Base-by-base conservation (phyloP, 2,329 filamentous ascomycete genomes). In the Ilyonectria robusta region DNA sequence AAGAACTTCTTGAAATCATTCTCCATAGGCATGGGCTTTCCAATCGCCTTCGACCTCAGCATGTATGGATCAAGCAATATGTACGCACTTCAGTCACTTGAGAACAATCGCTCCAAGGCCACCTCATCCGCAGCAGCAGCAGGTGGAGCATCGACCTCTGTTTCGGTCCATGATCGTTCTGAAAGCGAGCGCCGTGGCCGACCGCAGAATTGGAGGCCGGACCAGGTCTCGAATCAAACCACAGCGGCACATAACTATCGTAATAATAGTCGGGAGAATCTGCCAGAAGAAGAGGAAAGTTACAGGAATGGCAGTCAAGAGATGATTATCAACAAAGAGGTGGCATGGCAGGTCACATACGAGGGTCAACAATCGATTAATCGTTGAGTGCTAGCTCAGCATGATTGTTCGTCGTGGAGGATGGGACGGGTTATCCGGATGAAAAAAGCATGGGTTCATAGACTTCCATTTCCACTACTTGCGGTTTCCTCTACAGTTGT, bases 1-100 rank as follows among this genome's bases (percentile, higher is more conserved):
- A 73, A 74, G 42, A 73, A 70, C 50, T 73, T 73, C 2, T 54
- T 73, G 10, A 72, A 72, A 10, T 74, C 71, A 0, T 73, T 73
- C 26, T 72, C 68, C 0, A 70, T 74, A 6, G 71, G 71, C 0
- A 72, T 73, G 71, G 70, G 70, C 1, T 74, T 74, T 15, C 71
- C 71, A 1, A 19, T 73, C 0, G 65, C 67, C 3, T 70, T 69
- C 0, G 66, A 71, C 6, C 58, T 58, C 4, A 72, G 48, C 0
- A 53, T 64, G 10, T 60, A 63, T 6, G 51, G 61, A 3, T 40
- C 59, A 17, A 56, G 60, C 50, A 51, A 60, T 19, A 17, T 56
- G 1, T 66, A 74, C 19, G 69, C 63, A 10, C 67, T 74, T 2
- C 71, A 74, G 42, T 70, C 70, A 8, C 26, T 72, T 2, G 57